These are phyloP conservation scores for Leccinum pellstonianum DNA, from an alignment of 768 basidiomycete genomes.

Conservation along the genomic window DNA sequence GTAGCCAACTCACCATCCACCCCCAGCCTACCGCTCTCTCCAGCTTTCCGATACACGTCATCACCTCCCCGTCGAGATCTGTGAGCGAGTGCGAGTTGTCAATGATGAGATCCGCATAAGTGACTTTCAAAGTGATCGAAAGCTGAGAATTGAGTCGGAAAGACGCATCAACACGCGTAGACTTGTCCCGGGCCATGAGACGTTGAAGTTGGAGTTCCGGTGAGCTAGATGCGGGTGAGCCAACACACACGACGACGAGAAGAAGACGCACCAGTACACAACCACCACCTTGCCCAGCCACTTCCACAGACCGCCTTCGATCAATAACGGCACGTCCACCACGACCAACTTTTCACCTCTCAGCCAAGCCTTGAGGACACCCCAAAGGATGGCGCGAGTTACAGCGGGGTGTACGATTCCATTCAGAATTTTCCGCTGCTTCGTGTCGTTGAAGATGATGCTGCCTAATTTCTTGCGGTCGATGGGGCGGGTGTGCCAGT, in stretches of 20 bases:
- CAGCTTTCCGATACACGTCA: slow-evolving; percentile 38
- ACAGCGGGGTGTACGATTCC: slow-evolving; percentile 90
- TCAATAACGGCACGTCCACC: slow-evolving; percentile 87
- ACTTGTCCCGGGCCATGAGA: slow-evolving; percentile 72
- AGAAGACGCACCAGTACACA: slow-evolving; percentile 76
- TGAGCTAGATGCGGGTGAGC: slow-evolving; percentile 48
- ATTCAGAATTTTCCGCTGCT: slow-evolving; percentile 72
- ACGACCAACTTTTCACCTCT: slow-evolving; percentile 75
- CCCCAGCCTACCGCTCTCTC: slow-evolving; percentile 52
- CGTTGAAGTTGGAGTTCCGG: slow-evolving; percentile 80
- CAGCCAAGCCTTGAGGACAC: slow-evolving; percentile 60
- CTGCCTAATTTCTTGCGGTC: slow-evolving; percentile 31
- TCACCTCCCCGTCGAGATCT: slow-evolving; percentile 56
- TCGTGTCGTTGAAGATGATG: slow-evolving; percentile 73
- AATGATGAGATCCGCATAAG: slow-evolving; percentile 79
- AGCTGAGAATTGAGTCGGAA: slow-evolving; percentile 64
- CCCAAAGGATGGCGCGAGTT: slow-evolving; percentile 32
- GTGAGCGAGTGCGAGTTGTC: slow-evolving; percentile 81
- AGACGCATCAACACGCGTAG: slow-evolving; percentile 62
- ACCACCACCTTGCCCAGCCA: slow-evolving; percentile 84
- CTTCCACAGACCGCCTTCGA: slow-evolving; percentile 84
- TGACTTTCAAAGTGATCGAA: slow-evolving; percentile 72
- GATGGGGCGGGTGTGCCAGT: no score
- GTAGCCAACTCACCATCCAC: slow-evolving; percentile 65
- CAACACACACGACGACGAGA: no score